Evolutionary conservation across 345 rosid species (phyloP).

Genomic region (Eutrema yunnanense): DNA sequence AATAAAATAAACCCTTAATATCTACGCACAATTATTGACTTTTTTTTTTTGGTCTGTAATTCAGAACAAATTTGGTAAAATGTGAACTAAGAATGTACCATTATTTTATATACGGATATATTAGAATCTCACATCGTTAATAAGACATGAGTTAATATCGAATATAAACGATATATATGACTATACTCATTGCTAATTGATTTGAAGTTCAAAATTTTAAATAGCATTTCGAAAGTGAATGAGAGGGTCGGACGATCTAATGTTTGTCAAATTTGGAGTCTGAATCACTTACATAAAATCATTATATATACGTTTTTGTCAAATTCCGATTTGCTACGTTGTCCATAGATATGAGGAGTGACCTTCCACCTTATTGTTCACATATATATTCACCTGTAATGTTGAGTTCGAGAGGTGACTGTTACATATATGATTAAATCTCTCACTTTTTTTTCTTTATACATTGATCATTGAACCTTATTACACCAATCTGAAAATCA

Average conservation of each 20-base stretch:
- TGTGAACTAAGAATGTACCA: background rate
- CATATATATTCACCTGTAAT: background rate
- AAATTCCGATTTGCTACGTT: background rate
- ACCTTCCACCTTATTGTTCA: constrained; percentile 7
- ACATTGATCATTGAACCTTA: background rate
- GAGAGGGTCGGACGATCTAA: background rate
- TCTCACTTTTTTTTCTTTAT: background rate
- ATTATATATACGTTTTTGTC: background rate
- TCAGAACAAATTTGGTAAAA: background rate
- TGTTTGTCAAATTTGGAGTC: background rate
- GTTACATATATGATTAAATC: background rate
- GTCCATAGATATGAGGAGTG: constrained; percentile 6
- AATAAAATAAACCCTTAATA: background rate
- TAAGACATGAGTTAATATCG: background rate
- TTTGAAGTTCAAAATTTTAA: background rate
- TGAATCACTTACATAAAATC: background rate
- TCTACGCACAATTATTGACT: background rate
- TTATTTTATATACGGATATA: background rate
- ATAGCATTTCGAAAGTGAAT: background rate
- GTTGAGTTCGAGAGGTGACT: constrained; percentile 1
- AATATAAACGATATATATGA: background rate
- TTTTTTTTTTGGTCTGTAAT: background rate
- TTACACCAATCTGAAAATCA: background rate
- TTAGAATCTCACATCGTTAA: background rate
- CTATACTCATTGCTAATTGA: background rate